These are phyloP conservation scores for Phylloporus sp. DNA, from an alignment of 768 basidiomycete species.

Conservation along the genomic window DNA sequence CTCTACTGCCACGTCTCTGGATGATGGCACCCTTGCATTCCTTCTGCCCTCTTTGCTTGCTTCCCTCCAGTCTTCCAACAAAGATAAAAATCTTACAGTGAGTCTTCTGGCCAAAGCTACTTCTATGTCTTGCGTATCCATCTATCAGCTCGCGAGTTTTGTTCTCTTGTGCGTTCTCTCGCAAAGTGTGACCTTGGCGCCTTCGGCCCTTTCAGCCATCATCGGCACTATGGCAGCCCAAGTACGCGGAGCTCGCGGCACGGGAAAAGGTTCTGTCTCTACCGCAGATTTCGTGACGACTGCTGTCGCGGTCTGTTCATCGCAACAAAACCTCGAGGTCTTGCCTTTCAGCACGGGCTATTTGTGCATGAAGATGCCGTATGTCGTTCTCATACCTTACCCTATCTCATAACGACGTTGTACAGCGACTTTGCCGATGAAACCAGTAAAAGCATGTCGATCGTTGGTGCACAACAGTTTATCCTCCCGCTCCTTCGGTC, in stretches of 20 bases:
- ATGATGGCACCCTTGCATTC: constrained; percentile 63
- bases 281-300: constrained; percentile 62
- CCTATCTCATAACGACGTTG: neutral
- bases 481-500: constrained; percentile 46
- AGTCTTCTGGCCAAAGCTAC: constrained; percentile 18
- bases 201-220: constrained; percentile 56
- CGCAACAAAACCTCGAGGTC: constrained; percentile 51
- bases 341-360: constrained; percentile 39
- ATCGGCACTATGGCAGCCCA: constrained; percentile 49
- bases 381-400: constrained; percentile 23
- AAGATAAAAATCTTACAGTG: constrained; percentile 50
- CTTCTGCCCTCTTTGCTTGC: constrained; percentile 60
- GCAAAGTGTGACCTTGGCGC: constrained; percentile 54
- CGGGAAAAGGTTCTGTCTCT: constrained; percentile 33
- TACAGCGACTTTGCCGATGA: constrained; percentile 46
- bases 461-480: constrained; percentile 54
- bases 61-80: constrained; percentile 44
- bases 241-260: constrained; percentile 29
- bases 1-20: constrained; percentile 47
- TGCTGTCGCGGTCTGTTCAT: constrained; percentile 56
- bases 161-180: constrained; percentile 68
- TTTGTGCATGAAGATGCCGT: constrained; percentile 46
- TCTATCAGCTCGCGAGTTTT: constrained; percentile 60
- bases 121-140: neutral
- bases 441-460: constrained; percentile 38